Conservation (phyloP, 1,284 basidiomycete genomes). For the Leucoagaricus sp. region DNA sequence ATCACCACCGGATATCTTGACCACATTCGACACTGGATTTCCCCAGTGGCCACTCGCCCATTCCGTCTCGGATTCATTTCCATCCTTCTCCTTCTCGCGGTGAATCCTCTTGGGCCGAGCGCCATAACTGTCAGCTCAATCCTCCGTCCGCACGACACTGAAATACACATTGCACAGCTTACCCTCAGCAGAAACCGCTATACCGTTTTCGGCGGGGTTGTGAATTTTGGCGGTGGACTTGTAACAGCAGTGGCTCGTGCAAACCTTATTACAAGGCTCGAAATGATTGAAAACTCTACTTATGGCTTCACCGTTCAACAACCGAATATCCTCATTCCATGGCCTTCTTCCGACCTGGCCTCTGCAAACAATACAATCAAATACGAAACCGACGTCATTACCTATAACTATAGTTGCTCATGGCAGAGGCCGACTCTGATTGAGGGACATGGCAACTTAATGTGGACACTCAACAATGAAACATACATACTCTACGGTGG, state of each 20-base stretch:
- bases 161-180: background rate
- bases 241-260: background rate
- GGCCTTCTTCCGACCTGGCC: background rate
- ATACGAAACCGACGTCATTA: slow-evolving; percentile 1
- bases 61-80: background rate
- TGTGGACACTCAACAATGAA: background rate
- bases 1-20: background rate
- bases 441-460: background rate
- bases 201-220: too few species aligned
- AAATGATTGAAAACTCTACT: background rate
- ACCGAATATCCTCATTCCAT: slow-evolving; percentile 2
- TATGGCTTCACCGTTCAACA: background rate
- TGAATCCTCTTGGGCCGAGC: background rate
- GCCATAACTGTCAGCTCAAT: background rate
- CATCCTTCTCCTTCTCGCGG: background rate
- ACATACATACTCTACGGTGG: background rate
- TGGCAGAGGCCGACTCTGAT: background rate
- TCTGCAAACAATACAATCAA: background rate
- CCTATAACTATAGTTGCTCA: slow-evolving; percentile 5
- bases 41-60: background rate
- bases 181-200: background rate
- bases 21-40: background rate
- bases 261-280: background rate
- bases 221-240: background rate
- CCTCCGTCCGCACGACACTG: background rate